phyloP scores from a whole-genome alignment of 345 rosid species.

The Bruguiera parviflora region DNA sequence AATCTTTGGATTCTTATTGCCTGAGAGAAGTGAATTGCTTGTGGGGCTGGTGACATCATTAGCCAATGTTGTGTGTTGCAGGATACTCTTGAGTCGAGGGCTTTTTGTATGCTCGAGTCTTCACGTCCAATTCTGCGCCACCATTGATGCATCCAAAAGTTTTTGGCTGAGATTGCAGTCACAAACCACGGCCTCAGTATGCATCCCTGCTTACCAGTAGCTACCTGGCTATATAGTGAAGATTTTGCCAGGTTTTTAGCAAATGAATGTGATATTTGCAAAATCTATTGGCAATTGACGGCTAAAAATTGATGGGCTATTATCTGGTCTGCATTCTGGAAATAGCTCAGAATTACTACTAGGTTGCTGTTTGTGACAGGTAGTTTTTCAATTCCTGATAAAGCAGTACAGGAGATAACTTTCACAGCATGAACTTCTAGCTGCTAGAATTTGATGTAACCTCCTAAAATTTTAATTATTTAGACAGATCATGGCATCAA shows the following conservation, averaged over 20 bases:
- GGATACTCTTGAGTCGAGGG: background rate
- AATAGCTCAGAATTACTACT: no score
- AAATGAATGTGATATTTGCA: no score
- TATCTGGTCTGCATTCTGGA: no score
- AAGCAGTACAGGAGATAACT: no score
- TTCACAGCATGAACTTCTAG: no score
- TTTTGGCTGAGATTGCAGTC: background rate
- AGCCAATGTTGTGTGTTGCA: conserved; percentile 3
- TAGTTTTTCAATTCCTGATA: no score
- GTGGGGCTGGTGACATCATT: conserved; percentile 24
- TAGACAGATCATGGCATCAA: conserved; percentile 9
- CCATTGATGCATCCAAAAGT: background rate
- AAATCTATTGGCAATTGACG: no score
- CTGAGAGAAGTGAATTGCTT: background rate
- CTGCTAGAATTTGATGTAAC: no score
- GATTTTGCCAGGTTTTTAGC: background rate
- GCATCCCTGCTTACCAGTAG: background rate
- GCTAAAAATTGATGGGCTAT: no score
- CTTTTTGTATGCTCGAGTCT: background rate
- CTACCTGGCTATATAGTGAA: background rate
- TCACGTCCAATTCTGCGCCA: background rate
- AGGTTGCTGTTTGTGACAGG: no score
- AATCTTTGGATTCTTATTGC: conserved; percentile 20
- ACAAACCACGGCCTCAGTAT: background rate
- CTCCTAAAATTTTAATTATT: conserved; percentile 6